Percentiles rank a stretch among this genome's conserved stretches.
Conservation (phyloP, 371 early-diverging fungal species). For the Phascolomyces articulosus region DNA sequence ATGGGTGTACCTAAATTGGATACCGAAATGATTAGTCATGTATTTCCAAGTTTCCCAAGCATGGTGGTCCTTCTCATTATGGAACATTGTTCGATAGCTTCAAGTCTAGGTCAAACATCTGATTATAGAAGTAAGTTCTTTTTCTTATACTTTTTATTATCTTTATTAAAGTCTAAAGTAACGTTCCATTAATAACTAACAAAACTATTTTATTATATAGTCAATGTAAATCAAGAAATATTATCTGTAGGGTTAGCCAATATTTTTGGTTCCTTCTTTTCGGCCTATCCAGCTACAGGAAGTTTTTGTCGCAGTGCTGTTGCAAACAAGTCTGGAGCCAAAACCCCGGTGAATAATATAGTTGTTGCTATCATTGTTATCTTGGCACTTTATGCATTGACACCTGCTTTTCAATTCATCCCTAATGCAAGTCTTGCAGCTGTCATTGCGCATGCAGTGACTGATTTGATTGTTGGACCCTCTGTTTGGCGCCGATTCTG, state of each 20-base stretch:
- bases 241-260: slow-evolving; percentile 81
- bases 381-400: slow-evolving; percentile 74
- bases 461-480: slow-evolving; percentile 62
- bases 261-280: slow-evolving; percentile 79
- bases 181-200: not conserved
- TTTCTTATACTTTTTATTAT: not conserved
- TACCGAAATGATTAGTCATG: slow-evolving; percentile 35
- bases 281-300: slow-evolving; percentile 83
- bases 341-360: slow-evolving; percentile 77
- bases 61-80: slow-evolving; percentile 75
- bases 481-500: slow-evolving; percentile 47
- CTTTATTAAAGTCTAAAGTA: no score
- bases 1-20: slow-evolving; percentile 58
- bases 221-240: slow-evolving; percentile 80
- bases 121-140: slow-evolving; percentile 38
- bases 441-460: slow-evolving; percentile 75
- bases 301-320: slow-evolving; percentile 88
- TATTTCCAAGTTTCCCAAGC: slow-evolving; percentile 61
- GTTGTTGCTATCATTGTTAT: slow-evolving; percentile 76
- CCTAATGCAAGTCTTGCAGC: slow-evolving; percentile 79
- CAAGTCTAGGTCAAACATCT: slow-evolving; percentile 77
- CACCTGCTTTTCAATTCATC: slow-evolving; percentile 84
- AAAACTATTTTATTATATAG: slow-evolving; percentile 14
- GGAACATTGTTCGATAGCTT: slow-evolving; percentile 87
- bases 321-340: slow-evolving; percentile 70